Conservation (phyloP, 495 filamentous ascomycete genomes). For the Thermochaetoides thermophila region DNA sequence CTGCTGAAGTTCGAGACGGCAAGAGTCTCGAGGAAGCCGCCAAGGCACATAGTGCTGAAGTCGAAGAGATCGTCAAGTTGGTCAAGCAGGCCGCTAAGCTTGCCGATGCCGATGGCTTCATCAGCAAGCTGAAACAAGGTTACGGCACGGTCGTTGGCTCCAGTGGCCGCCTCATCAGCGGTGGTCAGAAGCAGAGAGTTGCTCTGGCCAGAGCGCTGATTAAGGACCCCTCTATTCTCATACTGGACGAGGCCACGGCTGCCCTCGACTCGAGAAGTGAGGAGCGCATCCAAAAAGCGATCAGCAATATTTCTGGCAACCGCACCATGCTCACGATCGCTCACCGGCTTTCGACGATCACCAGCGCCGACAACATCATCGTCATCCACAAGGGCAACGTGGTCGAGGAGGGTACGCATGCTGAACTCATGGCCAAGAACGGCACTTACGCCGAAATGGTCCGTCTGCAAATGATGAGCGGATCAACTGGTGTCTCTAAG, state of each 20-base stretch:
- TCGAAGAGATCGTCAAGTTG: slow-evolving; percentile 19
- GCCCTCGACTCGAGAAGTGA: slow-evolving; percentile 89
- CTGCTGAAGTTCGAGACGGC: slow-evolving; percentile 3
- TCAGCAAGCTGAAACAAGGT: slow-evolving; percentile 21
- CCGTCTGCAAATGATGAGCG: slow-evolving; percentile 33
- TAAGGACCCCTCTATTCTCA: slow-evolving; percentile 68
- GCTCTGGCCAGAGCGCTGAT: slow-evolving; percentile 71
- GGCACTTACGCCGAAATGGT: slow-evolving; percentile 38
- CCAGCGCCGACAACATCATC: slow-evolving; percentile 78
- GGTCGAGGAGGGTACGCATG: slow-evolving; percentile 60
- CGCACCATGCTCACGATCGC: slow-evolving; percentile 89
- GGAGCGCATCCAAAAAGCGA: slow-evolving; percentile 75
- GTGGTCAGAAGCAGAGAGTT: slow-evolving; percentile 49
- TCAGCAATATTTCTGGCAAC: slow-evolving; percentile 68
- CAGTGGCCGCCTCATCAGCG: slow-evolving; percentile 32
- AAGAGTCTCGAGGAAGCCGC: slow-evolving; percentile 11
- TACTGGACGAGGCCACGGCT: slow-evolving; percentile 86
- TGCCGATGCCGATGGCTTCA: slow-evolving; percentile 27
- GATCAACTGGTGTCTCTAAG: slow-evolving; percentile 23
- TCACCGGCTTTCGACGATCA: slow-evolving; percentile 83
- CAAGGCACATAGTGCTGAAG: slow-evolving; percentile 9
- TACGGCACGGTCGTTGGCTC: slow-evolving; percentile 36
- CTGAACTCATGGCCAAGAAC: slow-evolving; percentile 40
- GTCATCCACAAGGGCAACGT: slow-evolving; percentile 69
- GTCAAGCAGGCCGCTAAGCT: slow-evolving; percentile 20